Evolutionary conservation across 306 rosid genomes (phyloP).

Genomic region (Rubus idaeus): DNA sequence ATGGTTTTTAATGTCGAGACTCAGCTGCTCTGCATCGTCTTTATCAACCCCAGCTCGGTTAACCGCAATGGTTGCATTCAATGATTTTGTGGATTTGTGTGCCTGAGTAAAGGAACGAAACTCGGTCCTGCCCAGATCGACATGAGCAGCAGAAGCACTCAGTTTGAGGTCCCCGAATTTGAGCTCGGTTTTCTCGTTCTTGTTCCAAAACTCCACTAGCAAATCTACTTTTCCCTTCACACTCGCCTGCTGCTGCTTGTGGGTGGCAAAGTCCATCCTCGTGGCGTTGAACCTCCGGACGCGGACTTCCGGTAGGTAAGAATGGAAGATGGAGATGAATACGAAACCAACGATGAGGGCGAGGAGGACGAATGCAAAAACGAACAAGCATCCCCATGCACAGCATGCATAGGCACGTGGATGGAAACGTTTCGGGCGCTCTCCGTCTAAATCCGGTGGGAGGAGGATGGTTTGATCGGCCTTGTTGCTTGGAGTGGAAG

Average conservation of each 20-base stretch:
- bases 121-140: constrained; percentile 21
- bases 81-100: constrained; percentile 25
- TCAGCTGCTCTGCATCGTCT: constrained; percentile 21
- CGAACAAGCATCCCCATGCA: constrained; percentile 36
- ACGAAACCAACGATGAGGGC: constrained; percentile 32
- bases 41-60: constrained; percentile 7
- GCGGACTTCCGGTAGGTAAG: constrained; percentile 39
- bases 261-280: constrained; percentile 24
- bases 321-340: constrained; percentile 36
- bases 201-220: constrained; percentile 34
- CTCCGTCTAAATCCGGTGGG: constrained; percentile 14
- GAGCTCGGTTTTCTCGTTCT: constrained; percentile 36
- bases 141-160: background rate
- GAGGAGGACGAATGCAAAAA: constrained; percentile 23
- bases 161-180: constrained; percentile 28
- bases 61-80: constrained; percentile 21
- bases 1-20: constrained; percentile 14
- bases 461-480: background rate
- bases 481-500: background rate
- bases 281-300: constrained; percentile 27
- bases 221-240: constrained; percentile 9
- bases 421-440: background rate
- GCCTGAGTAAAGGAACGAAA: constrained; percentile 29
- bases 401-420: constrained; percentile 31
- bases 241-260: background rate